Base-by-base conservation (phyloP, 2,329 filamentous ascomycete species). In the Fusarium subtropicale region DNA sequence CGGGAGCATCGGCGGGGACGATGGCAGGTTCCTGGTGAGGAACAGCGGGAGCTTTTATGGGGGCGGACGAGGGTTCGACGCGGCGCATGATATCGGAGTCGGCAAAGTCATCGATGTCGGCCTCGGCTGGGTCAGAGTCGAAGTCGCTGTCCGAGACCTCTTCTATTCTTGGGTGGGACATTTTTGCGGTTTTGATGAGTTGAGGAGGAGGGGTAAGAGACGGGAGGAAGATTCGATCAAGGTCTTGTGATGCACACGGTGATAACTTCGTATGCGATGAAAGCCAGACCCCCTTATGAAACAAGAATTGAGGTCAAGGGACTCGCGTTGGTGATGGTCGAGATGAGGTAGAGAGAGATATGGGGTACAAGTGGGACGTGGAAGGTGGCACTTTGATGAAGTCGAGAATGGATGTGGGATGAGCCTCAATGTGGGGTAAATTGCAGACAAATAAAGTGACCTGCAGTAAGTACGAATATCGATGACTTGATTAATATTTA, bases 91-190 rank as follows among this genome's bases (percentile, higher is more conserved):
- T 89, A 79, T 89, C 86, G 46, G 81, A 75, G 62, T 88, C 86
- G 77, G 78, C 78, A 71, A 89, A 88, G 80, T 89, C 87, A 76
- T 88, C 86, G 75, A 94, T 92, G 81, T 96, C 92, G 79, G 90
- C 91, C 81, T 97, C 94, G 69, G 93, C 92, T 55, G 95, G 93
- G 82, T 98, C 95, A 16, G 92, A 93, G 72, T 88, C 90, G 71
- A 86, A 85, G 81, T 93, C 91, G 79, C 87, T 90, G 84, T 97
- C 93, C 64, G 90, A 93, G 68, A 97, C 91, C 81, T 98, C 96
- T 86, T 99, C 96, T 80, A 98, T 91, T 66, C 91, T 90, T 64
- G 94, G 89, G 83, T 96, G 90, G 45, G 93, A 92, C 93, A 97
- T 96, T 71, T 68, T 71, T 68, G 55, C 63, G 24, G 48, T 31